These are phyloP conservation scores for Artemisia tridentata DNA, from an alignment of 129 eudicot genomes.

Conservation along the genomic window DNA sequence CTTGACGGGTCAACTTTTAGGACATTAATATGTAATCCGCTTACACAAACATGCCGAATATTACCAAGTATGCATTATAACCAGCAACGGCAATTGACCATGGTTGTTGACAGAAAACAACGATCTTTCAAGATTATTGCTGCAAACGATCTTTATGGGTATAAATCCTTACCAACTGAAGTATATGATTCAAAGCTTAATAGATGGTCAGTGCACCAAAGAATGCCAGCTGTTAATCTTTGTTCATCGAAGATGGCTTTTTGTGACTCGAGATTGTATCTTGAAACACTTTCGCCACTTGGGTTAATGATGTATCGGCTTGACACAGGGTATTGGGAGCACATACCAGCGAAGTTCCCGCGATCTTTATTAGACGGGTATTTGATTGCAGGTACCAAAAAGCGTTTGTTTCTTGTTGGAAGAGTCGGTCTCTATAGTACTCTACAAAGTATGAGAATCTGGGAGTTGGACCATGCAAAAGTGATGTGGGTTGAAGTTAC, in stretches of 20 bases:
- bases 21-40: constrained; percentile 79
- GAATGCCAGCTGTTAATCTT: constrained; percentile 82
- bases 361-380: constrained; percentile 90
- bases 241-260: constrained; percentile 98
- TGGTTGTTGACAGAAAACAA: constrained; percentile 85
- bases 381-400: constrained; percentile 77
- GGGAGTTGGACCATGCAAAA: constrained; percentile 93
- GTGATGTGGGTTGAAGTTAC: constrained; percentile 82
- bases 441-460: constrained; percentile 92
- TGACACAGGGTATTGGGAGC: constrained; percentile 96
- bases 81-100: constrained; percentile 84
- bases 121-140: constrained; percentile 81
- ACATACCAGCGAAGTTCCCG: constrained; percentile 89
- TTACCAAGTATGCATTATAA: constrained; percentile 87
- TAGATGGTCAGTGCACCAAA: constrained; percentile 80
- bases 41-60: constrained; percentile 75
- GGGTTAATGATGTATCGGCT: constrained; percentile 92
- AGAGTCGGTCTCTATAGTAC: constrained; percentile 92
- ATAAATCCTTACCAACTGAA: constrained; percentile 83
- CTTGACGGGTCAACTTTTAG: constrained; percentile 68
- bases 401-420: constrained; percentile 85
- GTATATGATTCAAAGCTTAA: constrained; percentile 79
- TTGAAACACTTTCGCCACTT: constrained; percentile 95
- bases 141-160: constrained; percentile 82
- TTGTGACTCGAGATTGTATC: constrained; percentile 85